Base-by-base conservation (phyloP, 2,329 filamentous ascomycete genomes). In the Fonsecaea multimorphosa region DNA sequence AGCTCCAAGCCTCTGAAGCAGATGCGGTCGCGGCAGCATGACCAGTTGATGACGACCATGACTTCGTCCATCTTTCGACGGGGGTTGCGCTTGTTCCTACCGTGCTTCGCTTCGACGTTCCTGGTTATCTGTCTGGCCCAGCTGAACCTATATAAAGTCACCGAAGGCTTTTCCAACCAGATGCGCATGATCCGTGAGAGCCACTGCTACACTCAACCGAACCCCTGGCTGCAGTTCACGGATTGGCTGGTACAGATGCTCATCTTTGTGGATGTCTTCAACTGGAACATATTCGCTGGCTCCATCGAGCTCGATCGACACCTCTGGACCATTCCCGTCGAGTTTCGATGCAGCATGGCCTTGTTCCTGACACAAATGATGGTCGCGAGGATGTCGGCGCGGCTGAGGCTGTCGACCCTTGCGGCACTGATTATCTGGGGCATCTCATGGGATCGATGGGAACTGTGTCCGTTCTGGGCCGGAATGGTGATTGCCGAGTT, bases 281-380 rank as follows among this genome's bases (percentile, higher is more conserved):
- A 71, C 49, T 71, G 69, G 69, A 67, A 64, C 16, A 38, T 71
- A 24, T 70, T 67, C 36, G 63, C 68, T 3, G 70, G 70, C 4
- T 68, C 70, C 4, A 64, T 66, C n/a, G 68, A 70, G 54, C 62
- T 71, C 22, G 70, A 81, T 53, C 78, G 78, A 11, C 80, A 82
- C 61, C 74, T 82, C 1, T 82, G 80, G 80, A 81, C 79, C 7
- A 81, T 82, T 27, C 79, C 79, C 0, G 76, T 80, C 7, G 80
- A 82, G 68, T 78, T 81, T 57, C 79, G 79, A 49, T 78, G 78
- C 66, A 81, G 79, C 2, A 76, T 77, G 67, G 59, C 65, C 7
- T 62, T 70, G 11, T 70, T 69, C 61, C 31, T 70, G n/a, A 65
- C 60, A 3, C 66, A 68, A 2, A 56, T 69, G 34, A 57, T 64